These are phyloP conservation scores for Batkoa obscura DNA, from an alignment of 371 early-diverging fungal species.

Conservation along the genomic window DNA sequence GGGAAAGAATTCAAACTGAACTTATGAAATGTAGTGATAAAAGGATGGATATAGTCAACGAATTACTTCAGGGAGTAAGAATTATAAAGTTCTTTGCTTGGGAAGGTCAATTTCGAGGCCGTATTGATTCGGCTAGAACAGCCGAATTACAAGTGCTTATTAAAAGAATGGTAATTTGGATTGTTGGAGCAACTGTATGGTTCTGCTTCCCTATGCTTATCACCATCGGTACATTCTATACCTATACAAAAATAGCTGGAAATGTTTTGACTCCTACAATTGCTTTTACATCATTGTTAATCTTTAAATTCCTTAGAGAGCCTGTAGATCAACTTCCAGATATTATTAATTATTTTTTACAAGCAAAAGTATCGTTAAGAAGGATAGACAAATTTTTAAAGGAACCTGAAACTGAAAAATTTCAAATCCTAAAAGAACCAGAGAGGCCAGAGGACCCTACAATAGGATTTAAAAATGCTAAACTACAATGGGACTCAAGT, in stretches of 20 bases:
- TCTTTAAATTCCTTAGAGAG: constrained; percentile 30
- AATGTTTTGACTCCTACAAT: constrained; percentile 30
- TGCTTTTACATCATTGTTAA: constrained; percentile 36
- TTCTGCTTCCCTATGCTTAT: constrained; percentile 30
- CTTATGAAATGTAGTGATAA: constrained; percentile 17
- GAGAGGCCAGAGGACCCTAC: constrained; percentile 10
- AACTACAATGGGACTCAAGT: constrained; percentile 23
- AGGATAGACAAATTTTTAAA: constrained; percentile 31
- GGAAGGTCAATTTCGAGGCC: constrained; percentile 31
- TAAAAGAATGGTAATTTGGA: constrained; percentile 17
- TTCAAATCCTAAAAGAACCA: constrained; percentile 9
- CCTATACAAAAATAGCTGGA: constrained; percentile 32
- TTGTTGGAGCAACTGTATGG: constrained; percentile 21
- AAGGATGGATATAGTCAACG: constrained; percentile 21
- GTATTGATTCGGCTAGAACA: constrained; percentile 23
- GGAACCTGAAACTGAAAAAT: constrained; percentile 21
- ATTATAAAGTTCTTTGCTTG: constrained; percentile 54
- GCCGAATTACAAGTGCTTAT: constrained; percentile 24
- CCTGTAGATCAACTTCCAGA: constrained; percentile 35
- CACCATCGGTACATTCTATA: constrained; percentile 27
- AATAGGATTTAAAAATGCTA: constrained; percentile 24
- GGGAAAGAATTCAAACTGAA: constrained; percentile 10
- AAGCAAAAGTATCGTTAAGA: constrained; percentile 27
- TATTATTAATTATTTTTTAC: constrained; percentile 23
- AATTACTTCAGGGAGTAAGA: constrained; percentile 39